These are phyloP conservation scores for Teratosphaeria gauchensis DNA, from an alignment of 2,329 filamentous ascomycete species.

Conservation along the genomic window DNA sequence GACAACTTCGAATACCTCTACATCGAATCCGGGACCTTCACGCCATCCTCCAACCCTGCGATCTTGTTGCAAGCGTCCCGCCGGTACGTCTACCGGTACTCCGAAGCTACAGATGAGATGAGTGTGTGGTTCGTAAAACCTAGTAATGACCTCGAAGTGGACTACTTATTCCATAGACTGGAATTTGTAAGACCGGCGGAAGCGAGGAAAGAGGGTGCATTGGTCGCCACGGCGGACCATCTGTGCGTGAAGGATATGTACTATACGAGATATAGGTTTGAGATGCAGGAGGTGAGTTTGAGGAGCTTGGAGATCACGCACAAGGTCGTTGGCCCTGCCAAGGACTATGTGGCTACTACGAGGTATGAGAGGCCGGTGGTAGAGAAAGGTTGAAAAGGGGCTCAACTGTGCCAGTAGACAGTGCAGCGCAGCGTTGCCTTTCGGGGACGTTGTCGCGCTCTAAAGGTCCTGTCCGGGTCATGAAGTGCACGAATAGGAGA, in stretches of 20 bases:
- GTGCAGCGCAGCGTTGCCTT: too few relatives aligned
- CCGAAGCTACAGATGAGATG: slow-evolving; percentile 49
- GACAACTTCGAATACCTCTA: slow-evolving; percentile 27
- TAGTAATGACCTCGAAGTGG: slow-evolving; percentile 52
- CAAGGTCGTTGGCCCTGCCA: too few relatives aligned
- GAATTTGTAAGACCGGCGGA: slow-evolving; percentile 42
- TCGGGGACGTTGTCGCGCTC: too few relatives aligned
- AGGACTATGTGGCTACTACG: too few relatives aligned
- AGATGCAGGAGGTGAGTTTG: slow-evolving; percentile 49
- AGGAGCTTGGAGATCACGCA: slow-evolving; percentile 47
- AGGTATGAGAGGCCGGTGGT: too few relatives aligned
- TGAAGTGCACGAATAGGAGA: too few relatives aligned
- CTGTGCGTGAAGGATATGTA: slow-evolving; percentile 64
- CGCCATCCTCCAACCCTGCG: slow-evolving; percentile 8
- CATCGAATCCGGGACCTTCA: slow-evolving; percentile 19
- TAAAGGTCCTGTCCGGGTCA: too few relatives aligned
- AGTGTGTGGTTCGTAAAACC: slow-evolving; percentile 64
- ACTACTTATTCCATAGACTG: slow-evolving; percentile 65
- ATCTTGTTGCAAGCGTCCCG: slow-evolving; percentile 48
- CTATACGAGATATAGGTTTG: slow-evolving; percentile 57
- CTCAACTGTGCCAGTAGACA: too few relatives aligned
- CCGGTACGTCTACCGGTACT: slow-evolving; percentile 65
- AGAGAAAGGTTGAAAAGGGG: too few relatives aligned
- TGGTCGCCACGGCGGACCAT: slow-evolving; percentile 57
- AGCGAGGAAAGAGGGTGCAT: slow-evolving; percentile 35